Conservation (phyloP, 2,329 filamentous ascomycete genomes). For the Fusarium sublunatum region DNA sequence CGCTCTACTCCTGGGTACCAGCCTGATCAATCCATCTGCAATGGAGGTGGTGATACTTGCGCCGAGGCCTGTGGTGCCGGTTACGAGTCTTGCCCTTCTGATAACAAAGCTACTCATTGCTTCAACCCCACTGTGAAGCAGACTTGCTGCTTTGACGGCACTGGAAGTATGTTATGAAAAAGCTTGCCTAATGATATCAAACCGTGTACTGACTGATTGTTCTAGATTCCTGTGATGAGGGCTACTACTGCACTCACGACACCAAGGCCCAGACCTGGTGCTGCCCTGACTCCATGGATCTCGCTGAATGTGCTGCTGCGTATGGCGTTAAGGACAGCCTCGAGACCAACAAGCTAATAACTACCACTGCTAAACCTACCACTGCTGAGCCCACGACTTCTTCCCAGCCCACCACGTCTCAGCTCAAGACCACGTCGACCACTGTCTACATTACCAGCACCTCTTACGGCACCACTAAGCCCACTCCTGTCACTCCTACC, state of each 20-base stretch:
- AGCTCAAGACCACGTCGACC: constrained; percentile 43
- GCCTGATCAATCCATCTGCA: constrained; percentile 61
- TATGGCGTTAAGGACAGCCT: constrained; percentile 62
- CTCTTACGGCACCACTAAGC: constrained; percentile 27
- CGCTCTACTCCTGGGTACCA: constrained; percentile 61
- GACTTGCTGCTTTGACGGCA: constrained; percentile 67
- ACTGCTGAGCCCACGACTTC: constrained; percentile 26
- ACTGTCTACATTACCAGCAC: constrained; percentile 44
- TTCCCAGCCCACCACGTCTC: constrained; percentile 38
- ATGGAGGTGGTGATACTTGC: constrained; percentile 61
- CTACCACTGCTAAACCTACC: constrained; percentile 39
- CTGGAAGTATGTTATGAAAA: constrained; percentile 63
- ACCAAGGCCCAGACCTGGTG: constrained; percentile 64
- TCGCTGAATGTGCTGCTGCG: constrained; percentile 65
- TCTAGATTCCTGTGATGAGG: constrained; percentile 68
- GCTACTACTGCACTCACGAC: constrained; percentile 72
- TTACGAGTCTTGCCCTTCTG: constrained; percentile 62
- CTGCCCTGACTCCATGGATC: constrained; percentile 67
- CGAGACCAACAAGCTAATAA: constrained; percentile 50
- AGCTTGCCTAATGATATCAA: not conserved
- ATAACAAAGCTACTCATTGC: constrained; percentile 66
- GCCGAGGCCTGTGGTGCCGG: constrained; percentile 65
- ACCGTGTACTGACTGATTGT: constrained; percentile 22
- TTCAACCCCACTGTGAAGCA: constrained; percentile 64
- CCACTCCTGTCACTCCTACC: constrained; percentile 46